phyloP scores from a whole-genome alignment of 495 filamentous ascomycete species.

The Talaromyces stipitatus region DNA sequence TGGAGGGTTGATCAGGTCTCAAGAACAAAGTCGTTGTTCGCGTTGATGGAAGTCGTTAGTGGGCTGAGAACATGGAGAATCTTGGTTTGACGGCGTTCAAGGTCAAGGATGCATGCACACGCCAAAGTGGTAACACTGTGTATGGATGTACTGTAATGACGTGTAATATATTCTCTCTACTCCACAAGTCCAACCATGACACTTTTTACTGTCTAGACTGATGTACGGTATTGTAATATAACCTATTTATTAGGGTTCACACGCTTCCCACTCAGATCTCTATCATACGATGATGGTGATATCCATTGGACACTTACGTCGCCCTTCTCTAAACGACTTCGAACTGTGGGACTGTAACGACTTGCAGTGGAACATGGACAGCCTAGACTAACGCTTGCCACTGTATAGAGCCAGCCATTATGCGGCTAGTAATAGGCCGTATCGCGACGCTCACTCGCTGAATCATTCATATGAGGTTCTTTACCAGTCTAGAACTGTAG shows the following conservation, averaged over 20 bases:
- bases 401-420: not conserved
- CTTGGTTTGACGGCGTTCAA: not conserved
- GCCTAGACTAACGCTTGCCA: not conserved
- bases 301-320: too few species aligned
- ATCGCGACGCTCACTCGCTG: too few species aligned
- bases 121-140: not conserved
- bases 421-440: too few species aligned
- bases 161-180: too few species aligned
- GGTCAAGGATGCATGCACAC: not conserved
- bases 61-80: not conserved
- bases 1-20: not conserved
- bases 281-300: not conserved
- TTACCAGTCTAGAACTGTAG: too few species aligned
- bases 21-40: not conserved
- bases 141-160: not conserved
- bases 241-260: not conserved
- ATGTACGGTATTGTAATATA: too few species aligned
- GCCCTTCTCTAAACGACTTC: not conserved
- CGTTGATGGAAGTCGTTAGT: not conserved
- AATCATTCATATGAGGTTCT: too few species aligned
- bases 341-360: not conserved
- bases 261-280: not conserved
- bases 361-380: not conserved
- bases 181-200: too few species aligned
- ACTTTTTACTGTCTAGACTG: too few species aligned